phyloP scores from a whole-genome alignment of 2,329 filamentous ascomycete genomes.

The Colletotrichum kahawae region DNA sequence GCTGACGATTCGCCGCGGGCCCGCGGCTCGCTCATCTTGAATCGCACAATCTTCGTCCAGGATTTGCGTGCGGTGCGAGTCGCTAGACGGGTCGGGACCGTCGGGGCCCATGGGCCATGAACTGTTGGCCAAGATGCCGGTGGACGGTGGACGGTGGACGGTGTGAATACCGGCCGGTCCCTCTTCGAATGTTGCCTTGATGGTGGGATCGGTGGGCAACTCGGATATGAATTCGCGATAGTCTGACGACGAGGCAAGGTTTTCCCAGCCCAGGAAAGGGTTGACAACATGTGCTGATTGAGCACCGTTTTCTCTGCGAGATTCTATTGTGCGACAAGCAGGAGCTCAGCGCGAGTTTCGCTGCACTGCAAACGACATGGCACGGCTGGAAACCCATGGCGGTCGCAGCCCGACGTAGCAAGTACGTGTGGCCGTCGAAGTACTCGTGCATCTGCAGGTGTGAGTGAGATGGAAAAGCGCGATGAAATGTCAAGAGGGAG shows the following conservation, averaged over 20 bases:
- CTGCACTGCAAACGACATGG: background rate
- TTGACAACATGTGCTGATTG: background rate
- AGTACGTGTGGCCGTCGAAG: background rate
- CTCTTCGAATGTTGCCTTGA: background rate
- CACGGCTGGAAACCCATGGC: slow-evolving; percentile 2
- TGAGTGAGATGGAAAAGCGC: background rate
- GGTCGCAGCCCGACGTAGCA: slow-evolving; percentile 6
- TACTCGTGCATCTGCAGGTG: background rate
- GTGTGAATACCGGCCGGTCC: background rate
- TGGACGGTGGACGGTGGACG: background rate
- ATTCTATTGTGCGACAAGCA: background rate
- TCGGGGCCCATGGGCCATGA: background rate
- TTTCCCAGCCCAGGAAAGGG: background rate
- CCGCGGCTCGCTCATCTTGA: slow-evolving; percentile 7
- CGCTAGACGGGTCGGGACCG: background rate
- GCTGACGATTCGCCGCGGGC: background rate
- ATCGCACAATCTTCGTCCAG: slow-evolving; percentile 5
- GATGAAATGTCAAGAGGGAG: slow-evolving; percentile 9
- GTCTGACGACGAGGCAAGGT: background rate
- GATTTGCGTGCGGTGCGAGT: background rate
- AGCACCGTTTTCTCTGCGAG: background rate
- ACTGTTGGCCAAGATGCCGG: background rate
- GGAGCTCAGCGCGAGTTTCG: background rate
- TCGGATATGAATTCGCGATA: background rate
- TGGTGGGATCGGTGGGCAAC: background rate